Base-by-base conservation (phyloP, 768 basidiomycete species). In the Cytidiella melzeri region DNA sequence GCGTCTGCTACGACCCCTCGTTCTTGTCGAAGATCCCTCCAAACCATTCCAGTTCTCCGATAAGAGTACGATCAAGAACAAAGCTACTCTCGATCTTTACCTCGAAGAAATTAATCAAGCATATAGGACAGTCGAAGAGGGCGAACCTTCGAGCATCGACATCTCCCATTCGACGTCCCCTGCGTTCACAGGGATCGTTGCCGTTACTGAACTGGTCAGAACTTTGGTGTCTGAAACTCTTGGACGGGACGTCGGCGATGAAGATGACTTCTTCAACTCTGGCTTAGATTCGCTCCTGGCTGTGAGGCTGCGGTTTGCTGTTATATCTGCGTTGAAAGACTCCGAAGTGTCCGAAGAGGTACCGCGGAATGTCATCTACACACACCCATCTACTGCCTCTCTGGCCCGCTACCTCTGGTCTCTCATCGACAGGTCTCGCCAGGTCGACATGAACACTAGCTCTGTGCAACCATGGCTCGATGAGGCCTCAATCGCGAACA, bases 41-140 rank as follows among this genome's bases (percentile, higher is more conserved):
- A 58, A 54, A 25, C 63, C 63, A 3, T 63, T 66, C 49, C 21
- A 50, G 5, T 36, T 54, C n/a, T 59, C 56, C 5, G 55, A 55
- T 40, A 57, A 57, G 36, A 45, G 45, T 18, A 57, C 54, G 9
- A 43, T 55, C n/a, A 47, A 45, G 40, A 47, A 21, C 11, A 43
- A 47, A 28, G 54, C 43, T 7, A 41, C 53, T 15, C 30, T 34
- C 9, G 30, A 34, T 34, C 30, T 34, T 15, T 34, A 34, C 30
- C 30, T 7, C 30, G 30, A 34, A 7, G 30, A 34, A 15, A 34
- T 34, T 15, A 15, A 34, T 7, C 9, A 7, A 7, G 30, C 30
- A 7, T 34, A 34, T 15, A 34, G 15, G 30, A 15, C 30, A 34
- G 15, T 34, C 15, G 30, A 34, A 15, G 30, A 34, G 9, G 30